A percentile compares a stretch with the other conserved stretches of the same genome.
Evolutionary conservation across 2,329 filamentous ascomycete genomes (phyloP).

Genomic region (Alternaria sp.): DNA sequence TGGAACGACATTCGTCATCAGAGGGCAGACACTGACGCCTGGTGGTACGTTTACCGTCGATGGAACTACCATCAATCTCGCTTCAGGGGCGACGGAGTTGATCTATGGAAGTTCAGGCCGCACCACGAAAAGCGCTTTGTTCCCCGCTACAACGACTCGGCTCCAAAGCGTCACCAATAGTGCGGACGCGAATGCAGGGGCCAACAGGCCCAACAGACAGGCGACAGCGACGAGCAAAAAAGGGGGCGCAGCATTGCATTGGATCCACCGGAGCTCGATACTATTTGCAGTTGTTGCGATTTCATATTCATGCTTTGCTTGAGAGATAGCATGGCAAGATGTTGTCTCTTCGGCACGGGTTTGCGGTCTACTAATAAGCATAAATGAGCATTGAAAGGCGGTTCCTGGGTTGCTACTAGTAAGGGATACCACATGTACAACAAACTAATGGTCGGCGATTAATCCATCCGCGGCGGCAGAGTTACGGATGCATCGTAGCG

Average conservation of each 20-base stretch:
- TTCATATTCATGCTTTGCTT: not conserved
- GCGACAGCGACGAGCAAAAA: constrained; percentile 20
- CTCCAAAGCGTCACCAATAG: constrained; percentile 15
- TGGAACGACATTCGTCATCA: constrained; percentile 50
- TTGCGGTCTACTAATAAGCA: not conserved
- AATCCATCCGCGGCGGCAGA: not conserved
- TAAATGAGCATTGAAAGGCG: constrained; percentile 7
- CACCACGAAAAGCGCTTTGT: constrained; percentile 47
- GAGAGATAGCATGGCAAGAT: constrained; percentile 3
- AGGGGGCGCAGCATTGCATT: constrained; percentile 9
- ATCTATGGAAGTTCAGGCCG: constrained; percentile 48
- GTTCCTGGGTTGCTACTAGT: not conserved
- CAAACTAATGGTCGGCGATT: not conserved
- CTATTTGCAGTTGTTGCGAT: not conserved
- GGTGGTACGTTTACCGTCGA: constrained; percentile 47
- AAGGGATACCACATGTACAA: constrained; percentile 10
- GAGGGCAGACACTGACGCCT: constrained; percentile 51
- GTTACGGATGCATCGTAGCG: not conserved
- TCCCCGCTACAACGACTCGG: constrained; percentile 51
- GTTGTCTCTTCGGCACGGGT: not conserved
- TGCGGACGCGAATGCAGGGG: constrained; percentile 27
- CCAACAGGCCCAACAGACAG: constrained; percentile 21
- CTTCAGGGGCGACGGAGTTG: constrained; percentile 49
- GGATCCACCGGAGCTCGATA: not conserved
- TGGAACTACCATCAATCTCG: constrained; percentile 48